phyloP scores from a whole-genome alignment of 148 eudicot genomes.

The Tetragonia tetragonoides region DNA sequence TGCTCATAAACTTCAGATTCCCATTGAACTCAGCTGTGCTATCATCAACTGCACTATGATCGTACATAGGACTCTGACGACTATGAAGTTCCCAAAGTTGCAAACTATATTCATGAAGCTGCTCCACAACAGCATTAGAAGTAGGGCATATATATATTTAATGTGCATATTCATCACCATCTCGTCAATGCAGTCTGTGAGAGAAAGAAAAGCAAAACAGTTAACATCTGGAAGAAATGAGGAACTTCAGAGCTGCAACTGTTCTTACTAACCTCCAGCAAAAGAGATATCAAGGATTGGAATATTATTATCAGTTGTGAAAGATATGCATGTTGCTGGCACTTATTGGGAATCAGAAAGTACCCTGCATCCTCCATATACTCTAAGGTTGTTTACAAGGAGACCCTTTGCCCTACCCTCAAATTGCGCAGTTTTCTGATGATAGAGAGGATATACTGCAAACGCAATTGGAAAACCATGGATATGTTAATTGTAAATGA shows the following conservation, averaged over 20 bases:
- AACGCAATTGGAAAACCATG: conserved; percentile 61
- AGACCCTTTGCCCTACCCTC: conserved; percentile 99
- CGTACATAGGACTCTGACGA: conserved; percentile 17
- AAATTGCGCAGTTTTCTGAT: conserved; percentile 96
- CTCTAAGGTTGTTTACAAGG: conserved; percentile 86
- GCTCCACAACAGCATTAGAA: conserved; percentile 57
- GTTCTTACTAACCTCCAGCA: conserved; percentile 57
- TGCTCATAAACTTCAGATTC: conserved; percentile 10
- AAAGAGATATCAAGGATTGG: conserved; percentile 70
- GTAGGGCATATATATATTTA: conserved; percentile 69
- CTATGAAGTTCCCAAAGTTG: conserved; percentile 30
- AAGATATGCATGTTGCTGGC: conserved; percentile 65
- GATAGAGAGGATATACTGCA: conserved; percentile 95
- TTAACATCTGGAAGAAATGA: conserved; percentile 8
- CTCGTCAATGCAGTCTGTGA: conserved; percentile 61
- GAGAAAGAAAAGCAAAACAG: conserved; percentile 9
- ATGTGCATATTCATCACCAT: conserved; percentile 54
- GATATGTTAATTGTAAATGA: conserved; percentile 15
- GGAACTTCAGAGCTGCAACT: neutral
- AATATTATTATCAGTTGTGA: conserved; percentile 29
- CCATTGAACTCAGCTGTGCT: conserved; percentile 2
- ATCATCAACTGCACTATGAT: conserved; percentile 17
- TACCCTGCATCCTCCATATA: conserved; percentile 78
- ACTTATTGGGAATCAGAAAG: conserved; percentile 94
- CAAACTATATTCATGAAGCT: conserved; percentile 53